phyloP scores from a whole-genome alignment of 2,329 filamentous ascomycete genomes.

The Pseudogymnoascus pannorum region DNA sequence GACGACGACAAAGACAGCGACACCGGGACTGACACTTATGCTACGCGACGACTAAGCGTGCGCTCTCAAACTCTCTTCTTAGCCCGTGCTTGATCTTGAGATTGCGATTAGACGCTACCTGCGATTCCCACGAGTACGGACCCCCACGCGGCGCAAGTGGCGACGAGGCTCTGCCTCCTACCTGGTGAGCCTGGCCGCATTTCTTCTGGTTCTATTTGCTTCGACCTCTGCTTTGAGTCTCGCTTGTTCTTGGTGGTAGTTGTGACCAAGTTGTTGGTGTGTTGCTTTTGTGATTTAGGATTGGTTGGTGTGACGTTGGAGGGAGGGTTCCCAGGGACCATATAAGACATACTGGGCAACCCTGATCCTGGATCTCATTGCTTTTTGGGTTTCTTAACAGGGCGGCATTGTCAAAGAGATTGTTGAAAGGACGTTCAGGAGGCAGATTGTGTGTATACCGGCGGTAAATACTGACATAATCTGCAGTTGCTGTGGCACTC shows the following conservation, averaged over 20 bases:
- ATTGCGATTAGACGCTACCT: not conserved
- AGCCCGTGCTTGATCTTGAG: not conserved
- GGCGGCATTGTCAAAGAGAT: not conserved
- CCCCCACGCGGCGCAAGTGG: slow-evolving; percentile 1
- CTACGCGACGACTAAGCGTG: not conserved
- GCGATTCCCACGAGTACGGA: not conserved
- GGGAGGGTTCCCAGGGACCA: not conserved
- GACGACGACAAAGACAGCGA: not conserved
- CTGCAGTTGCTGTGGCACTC: not conserved
- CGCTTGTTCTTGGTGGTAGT: not conserved
- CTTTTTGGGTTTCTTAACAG: not conserved
- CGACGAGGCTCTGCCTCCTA: slow-evolving; percentile 1
- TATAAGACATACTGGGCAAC: not conserved
- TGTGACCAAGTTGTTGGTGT: not conserved
- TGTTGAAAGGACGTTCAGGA: not conserved
- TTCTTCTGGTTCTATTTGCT: not conserved
- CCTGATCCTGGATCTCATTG: not conserved
- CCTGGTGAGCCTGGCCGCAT: not conserved
- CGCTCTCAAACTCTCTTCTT: not conserved
- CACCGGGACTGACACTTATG: not conserved
- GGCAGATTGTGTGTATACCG: not conserved
- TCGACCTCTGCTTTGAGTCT: not conserved
- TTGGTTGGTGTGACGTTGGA: not conserved
- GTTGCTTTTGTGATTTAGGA: not conserved
- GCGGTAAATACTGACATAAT: not conserved